phyloP scores from a whole-genome alignment of 2,329 filamentous ascomycete species.

The Myriosclerotinia duriaeana region DNA sequence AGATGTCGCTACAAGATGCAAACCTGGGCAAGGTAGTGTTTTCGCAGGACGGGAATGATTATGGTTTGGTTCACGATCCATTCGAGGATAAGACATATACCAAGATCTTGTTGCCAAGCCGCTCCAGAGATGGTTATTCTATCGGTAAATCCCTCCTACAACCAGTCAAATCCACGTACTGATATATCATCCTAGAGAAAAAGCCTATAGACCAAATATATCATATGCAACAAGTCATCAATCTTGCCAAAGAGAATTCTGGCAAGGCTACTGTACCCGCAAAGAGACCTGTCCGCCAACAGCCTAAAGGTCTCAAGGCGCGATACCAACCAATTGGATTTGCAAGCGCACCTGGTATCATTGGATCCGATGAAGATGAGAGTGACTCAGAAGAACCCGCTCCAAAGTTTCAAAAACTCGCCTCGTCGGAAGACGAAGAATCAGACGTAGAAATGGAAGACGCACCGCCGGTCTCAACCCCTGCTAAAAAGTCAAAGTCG shows the following conservation, averaged over 20 bases:
- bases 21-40: constrained; percentile 55
- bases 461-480: constrained; percentile 22
- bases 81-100: constrained; percentile 53
- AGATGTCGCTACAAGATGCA: constrained; percentile 61
- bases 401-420: constrained; percentile 13
- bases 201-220: constrained; percentile 56
- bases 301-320: constrained; percentile 66
- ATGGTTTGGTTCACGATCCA: constrained; percentile 57
- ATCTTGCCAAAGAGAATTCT: constrained; percentile 43
- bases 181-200: constrained; percentile 27
- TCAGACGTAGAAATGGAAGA: constrained; percentile 32
- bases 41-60: constrained; percentile 63
- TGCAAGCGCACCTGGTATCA: constrained; percentile 46
- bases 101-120: constrained; percentile 60
- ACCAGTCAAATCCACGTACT: not conserved
- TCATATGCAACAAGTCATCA: constrained; percentile 63
- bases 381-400: constrained; percentile 31
- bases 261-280: constrained; percentile 47
- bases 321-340: constrained; percentile 67
- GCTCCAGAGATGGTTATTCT: constrained; percentile 54
- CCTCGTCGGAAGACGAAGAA: constrained; percentile 8
- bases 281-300: constrained; percentile 56
- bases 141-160: constrained; percentile 45
- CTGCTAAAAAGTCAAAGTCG: constrained; percentile 18
- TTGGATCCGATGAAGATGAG: constrained; percentile 38